These are phyloP conservation scores for Capsicum baccatum DNA, from an alignment of 257 asterid genomes.

Conservation along the genomic window DNA sequence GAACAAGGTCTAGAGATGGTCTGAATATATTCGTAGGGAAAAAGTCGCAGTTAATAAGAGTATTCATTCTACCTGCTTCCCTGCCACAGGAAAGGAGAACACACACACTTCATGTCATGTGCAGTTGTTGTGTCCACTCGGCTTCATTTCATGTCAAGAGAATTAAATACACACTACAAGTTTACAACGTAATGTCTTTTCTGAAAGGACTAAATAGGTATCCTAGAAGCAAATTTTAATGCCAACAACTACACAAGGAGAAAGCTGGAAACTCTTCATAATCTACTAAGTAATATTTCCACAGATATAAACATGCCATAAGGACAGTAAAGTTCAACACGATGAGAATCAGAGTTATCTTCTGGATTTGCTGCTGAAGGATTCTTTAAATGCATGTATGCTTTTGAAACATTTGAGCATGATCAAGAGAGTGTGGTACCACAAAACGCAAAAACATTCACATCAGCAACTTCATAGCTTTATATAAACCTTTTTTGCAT, in stretches of 20 bases:
- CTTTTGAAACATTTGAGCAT: not conserved
- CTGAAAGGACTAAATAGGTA: not conserved
- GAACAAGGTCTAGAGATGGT: not conserved
- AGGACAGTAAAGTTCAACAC: not conserved
- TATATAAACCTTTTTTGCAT: conserved; percentile 25
- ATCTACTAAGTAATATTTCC: not conserved
- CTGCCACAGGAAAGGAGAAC: not conserved
- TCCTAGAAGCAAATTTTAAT: conserved; percentile 24
- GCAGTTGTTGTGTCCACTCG: not conserved
- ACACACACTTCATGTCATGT: not conserved
- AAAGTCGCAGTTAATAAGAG: not conserved
- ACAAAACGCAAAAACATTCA: not conserved
- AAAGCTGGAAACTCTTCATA: conserved; percentile 19
- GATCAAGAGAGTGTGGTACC: not conserved
- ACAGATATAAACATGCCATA: not conserved
- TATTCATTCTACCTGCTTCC: not conserved
- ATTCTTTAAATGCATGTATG: not conserved
- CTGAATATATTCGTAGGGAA: too few species aligned
- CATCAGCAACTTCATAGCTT: conserved; percentile 25
- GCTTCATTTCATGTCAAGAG: not conserved
- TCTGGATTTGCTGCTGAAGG: conserved; percentile 16
- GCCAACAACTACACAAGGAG: not conserved
- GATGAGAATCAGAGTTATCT: conserved; percentile 9
- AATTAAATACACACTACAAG: not conserved
- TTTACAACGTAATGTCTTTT: not conserved